phyloP scores from a whole-genome alignment of 257 asterid genomes.

The Nicotiana tabacum region DNA sequence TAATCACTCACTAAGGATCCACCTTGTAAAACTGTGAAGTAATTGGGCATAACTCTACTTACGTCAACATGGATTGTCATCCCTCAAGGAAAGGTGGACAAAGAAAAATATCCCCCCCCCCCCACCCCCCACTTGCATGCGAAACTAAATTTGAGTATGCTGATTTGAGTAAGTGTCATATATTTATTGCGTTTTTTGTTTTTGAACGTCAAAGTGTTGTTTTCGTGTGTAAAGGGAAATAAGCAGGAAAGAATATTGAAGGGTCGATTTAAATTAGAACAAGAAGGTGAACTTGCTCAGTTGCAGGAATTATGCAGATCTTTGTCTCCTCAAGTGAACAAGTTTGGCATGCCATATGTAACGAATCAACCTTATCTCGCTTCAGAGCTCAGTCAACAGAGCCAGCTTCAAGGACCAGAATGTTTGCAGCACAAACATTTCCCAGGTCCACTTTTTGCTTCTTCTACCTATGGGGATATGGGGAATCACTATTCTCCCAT shows the following conservation, averaged over 20 bases:
- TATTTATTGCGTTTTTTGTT: constrained; percentile 7
- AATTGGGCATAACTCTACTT: neutral
- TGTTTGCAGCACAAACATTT: constrained; percentile 40
- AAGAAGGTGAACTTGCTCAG: constrained; percentile 33
- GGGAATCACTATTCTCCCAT: constrained; percentile 36
- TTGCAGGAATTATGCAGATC: constrained; percentile 33
- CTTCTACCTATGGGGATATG: constrained; percentile 48
- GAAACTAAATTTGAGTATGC: neutral
- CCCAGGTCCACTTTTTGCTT: constrained; percentile 30
- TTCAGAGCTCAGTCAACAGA: constrained; percentile 29
- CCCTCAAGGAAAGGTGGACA: neutral
- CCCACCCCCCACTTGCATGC: neutral
- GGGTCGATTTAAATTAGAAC: constrained; percentile 37
- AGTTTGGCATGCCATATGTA: constrained; percentile 37
- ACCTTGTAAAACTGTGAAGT: neutral
- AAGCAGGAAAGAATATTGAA: constrained; percentile 38
- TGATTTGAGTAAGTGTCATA: neutral
- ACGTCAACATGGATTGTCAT: neutral
- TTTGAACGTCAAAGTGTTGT: constrained; percentile 41
- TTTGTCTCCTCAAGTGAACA: constrained; percentile 42
- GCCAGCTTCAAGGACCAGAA: constrained; percentile 35
- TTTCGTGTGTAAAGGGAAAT: constrained; percentile 47
- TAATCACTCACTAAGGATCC: neutral
- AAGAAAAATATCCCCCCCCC: neutral
- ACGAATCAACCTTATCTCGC: constrained; percentile 42